Percentiles rank a stretch among this genome's conserved stretches.
Evolutionary conservation across 495 filamentous ascomycete species (phyloP).

Genomic region (Usnea hakonensis): DNA sequence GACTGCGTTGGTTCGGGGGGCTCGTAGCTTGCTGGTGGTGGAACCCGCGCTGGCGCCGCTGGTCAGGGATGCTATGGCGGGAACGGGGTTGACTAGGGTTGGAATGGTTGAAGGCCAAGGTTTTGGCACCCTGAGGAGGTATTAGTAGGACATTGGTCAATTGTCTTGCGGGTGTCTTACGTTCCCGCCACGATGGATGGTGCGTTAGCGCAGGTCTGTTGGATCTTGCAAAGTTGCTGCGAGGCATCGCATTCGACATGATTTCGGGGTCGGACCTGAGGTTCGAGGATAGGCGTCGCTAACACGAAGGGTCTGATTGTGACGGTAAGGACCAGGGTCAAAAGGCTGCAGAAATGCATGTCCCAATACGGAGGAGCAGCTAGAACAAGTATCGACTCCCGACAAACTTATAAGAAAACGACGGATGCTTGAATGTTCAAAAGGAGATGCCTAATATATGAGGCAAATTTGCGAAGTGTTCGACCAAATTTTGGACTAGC

Average conservation of each 20-base stretch:
- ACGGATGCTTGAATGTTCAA: background rate
- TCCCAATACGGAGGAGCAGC: background rate
- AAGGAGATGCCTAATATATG: background rate
- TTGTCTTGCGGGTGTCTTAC: background rate
- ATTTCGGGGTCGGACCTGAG: background rate
- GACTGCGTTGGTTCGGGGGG: background rate
- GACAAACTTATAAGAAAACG: background rate
- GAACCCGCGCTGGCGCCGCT: background rate
- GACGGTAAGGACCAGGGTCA: background rate
- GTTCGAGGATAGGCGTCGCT: background rate
- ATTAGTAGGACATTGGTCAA: background rate
- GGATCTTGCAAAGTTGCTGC: background rate
- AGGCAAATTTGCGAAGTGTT: background rate
- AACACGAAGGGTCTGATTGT: background rate
- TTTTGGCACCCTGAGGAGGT: background rate
- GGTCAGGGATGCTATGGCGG: background rate
- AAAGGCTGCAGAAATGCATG: background rate
- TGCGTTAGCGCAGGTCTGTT: background rate
- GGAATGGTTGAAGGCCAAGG: background rate
- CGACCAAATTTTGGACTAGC: background rate
- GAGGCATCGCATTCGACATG: background rate
- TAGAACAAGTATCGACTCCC: background rate
- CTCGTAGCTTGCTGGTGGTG: background rate
- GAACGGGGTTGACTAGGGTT: background rate
- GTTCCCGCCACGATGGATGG: background rate